Percentiles rank a stretch among this genome's conserved stretches.
These are phyloP conservation scores for Aureobasidium sp. DNA, from an alignment of 2,329 filamentous ascomycete species.

Conservation along the genomic window DNA sequence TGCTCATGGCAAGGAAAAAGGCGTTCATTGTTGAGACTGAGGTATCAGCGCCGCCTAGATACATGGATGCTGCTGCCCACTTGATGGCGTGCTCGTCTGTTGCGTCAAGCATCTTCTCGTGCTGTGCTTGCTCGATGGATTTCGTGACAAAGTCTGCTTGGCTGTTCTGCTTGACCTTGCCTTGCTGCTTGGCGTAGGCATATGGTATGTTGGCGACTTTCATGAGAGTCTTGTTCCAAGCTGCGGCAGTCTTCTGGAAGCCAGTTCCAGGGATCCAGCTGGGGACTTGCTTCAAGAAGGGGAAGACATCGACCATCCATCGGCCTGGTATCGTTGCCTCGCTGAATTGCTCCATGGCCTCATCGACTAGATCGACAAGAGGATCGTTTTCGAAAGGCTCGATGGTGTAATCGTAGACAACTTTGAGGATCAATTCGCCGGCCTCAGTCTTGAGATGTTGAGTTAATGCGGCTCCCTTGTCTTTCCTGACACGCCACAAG, in stretches of 20 bases:
- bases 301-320: conserved; percentile 42
- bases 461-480: conserved; percentile 32
- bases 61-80: conserved; percentile 38
- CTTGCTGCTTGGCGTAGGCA: conserved; percentile 36
- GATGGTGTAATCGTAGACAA: conserved; percentile 42
- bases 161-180: conserved; percentile 22
- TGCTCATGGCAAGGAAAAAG: conserved; percentile 16
- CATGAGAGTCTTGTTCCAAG: conserved; percentile 29
- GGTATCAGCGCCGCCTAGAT: conserved; percentile 37
- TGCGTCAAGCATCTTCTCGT: not conserved
- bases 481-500: conserved; percentile 34
- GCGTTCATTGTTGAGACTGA: conserved; percentile 16
- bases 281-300: conserved; percentile 37
- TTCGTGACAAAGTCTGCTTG: conserved; percentile 31
- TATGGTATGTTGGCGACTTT: conserved; percentile 36
- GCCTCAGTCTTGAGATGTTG: conserved; percentile 39
- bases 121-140: conserved; percentile 29
- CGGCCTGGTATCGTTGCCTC: conserved; percentile 35
- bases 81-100: conserved; percentile 32
- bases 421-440: conserved; percentile 37
- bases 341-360: conserved; percentile 36
- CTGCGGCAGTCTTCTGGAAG: conserved; percentile 37
- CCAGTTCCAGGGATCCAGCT: conserved; percentile 40
- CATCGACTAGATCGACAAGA: conserved; percentile 36
- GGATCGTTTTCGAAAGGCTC: conserved; percentile 35